Evolutionary conservation across 768 basidiomycete genomes (phyloP), one percentile per base, ranked within the genome.

Genomic region (Chlorophyllum brunneum): DNA sequence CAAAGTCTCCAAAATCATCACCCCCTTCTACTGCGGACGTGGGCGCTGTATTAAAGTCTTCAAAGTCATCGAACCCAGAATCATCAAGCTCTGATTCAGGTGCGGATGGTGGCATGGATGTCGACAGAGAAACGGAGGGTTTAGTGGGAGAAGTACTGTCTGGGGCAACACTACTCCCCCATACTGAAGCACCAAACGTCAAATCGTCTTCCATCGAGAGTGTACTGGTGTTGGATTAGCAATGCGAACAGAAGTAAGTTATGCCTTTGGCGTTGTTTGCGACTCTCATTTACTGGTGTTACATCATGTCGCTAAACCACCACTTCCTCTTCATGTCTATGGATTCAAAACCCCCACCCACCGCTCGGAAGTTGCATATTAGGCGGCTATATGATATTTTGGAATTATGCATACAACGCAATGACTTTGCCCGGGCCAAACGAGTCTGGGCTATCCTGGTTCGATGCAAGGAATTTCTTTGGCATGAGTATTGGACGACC

Each of bases 1-100:
- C 90, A 67, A 92, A 92, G 58, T 92, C 90, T 44, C 83, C 88
- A 67, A 91, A 91, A 54, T 91, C 88, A 58, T 91, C 92, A 40
- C 72, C 77, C 1, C 59, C 68, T n/a, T 67, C 73, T 13, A 76
- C 74, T 47, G 61, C 60, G 24, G 74, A 48, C 22, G 48, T 70
- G 2, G 68, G 68, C 29, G 79, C 79, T 56, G 66, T 71, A 36
- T 77, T 80, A 64, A 86, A 86, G 51, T 82, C 82, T 54, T 85
- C 78, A 60, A 83, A 83, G 48, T 82, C 81, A 51, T 84, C 79
- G 59, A 78, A 71, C 31, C 67, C 66, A 43, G 66, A 61, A 54
- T 66, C 67, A 54, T 61, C 68, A 62, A 60, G 58, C 20, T 69
- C 66, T 43, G 69, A 58, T 26, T 62, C 56, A 46, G 62, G 54